Evolutionary conservation across 2,329 filamentous ascomycete genomes (phyloP), one percentile per base, ranked within the genome.

Genomic region (Trichoderma semiorbis): DNA sequence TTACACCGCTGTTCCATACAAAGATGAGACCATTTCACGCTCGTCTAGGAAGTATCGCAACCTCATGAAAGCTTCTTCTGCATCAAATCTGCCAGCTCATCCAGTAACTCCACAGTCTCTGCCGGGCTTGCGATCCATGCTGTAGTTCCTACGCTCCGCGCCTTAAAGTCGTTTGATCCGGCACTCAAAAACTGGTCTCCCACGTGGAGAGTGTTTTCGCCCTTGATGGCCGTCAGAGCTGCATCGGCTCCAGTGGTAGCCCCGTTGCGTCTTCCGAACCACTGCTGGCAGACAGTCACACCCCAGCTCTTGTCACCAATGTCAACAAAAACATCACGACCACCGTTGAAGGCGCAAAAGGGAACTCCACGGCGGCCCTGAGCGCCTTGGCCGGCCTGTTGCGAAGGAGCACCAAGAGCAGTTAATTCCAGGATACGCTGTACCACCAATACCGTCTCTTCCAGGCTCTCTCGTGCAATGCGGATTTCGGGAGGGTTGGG

Each of bases 281-380:
- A 97, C 72, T 91, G 88, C 84, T 99, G 96, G 80, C 95, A 98
- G 5, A 95, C 94, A 39, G 93, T 87, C 3, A 99, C 96, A 74
- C 96, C 96, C 92, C 95, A 97, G 68, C 92, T 94, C 84, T 99
- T 99, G 83, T 99, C 96, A 70, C 96, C 96, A 78, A 99, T 98
- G 80, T 99, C 96, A 69, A 99, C 95, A 82, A 99, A 99, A 55
- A 98, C 94, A 80, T 99, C 96, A 74, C 96, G 95, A 12, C 96
- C 96, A 69, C 95, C 96, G 81, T 99, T 99, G 85, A 99, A 99
- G 26, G 96, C 96, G 79, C 96, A 99, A 79, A 98, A 99, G 0
- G 96, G 96, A 36, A 99, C 84, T 79, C 75, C 76, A 57, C 75
- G 70, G 62, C 28, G 74, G 7, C 58, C 67, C 34, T 70, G 71